Base-by-base conservation (phyloP, 2,329 filamentous ascomycete species). In the Zymoseptoria ardabiliae region DNA sequence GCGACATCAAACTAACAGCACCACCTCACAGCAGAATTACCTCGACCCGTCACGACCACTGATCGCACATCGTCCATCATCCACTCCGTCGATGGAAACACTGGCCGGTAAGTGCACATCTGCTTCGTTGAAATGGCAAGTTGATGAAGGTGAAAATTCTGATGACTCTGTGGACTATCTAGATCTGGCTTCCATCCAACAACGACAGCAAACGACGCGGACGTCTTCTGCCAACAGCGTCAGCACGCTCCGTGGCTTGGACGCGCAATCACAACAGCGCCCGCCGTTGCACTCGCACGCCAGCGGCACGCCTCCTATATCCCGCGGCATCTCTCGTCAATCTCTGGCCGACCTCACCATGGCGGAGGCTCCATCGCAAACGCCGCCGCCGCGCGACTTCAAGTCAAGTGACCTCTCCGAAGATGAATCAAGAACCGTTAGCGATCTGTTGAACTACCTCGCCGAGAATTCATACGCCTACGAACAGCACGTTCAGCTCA, bases 401-500 rank as follows among this genome's bases (percentile, higher is more conserved):
- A 70, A 70, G 1, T 76, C 77, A 1, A 68, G 66, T 20, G 76
- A 76, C 3, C 69, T 81, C 8, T 75, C 77, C 19, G 72, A 75
- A 23, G 69, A 70, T 22, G 77, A 79, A 56, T 73, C 75, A 28
- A 72, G 77, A 41, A 73, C 72, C 48, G 72, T 80, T n/a, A 73
- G 70, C 6, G 74, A 78, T 48, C 69, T 80, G 30, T 74, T 77
- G 45, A 73, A 71, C 22, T 72, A 75, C 21, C 71, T 81, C 19
- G 61, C 69, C 10, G 75, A 79, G 41, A 79, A 81, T 60, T 76
- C 78, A 1, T 79, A 79, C 65, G 77, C 78, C 57, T 81, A 80
- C 63, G 73, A 77, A 55, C 76, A 76, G 54, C 77, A 81, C 65
- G 74, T 77, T 45, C 72, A 74, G 53, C 73, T 81, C 41, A 77